Evolutionary conservation across 2,329 filamentous ascomycete genomes (phyloP), one percentile per base, ranked within the genome.

Genomic region (Xylariaceae sp.): DNA sequence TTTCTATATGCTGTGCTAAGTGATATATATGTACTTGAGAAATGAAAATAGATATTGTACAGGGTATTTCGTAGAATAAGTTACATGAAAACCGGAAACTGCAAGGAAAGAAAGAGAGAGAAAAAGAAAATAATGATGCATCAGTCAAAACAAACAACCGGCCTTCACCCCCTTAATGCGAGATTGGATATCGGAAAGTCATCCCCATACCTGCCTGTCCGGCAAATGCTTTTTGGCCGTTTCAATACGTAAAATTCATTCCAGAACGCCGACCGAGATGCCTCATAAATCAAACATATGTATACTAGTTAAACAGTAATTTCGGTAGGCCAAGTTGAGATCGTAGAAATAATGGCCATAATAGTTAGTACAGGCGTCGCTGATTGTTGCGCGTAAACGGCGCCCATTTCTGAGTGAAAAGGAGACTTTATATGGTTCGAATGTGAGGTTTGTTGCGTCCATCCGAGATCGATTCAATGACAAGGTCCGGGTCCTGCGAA

Each of bases 1-100:
- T 18, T 49, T 58, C 40, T 40, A 37, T 52, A 54, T 50, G 48
- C 46, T 50, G 43, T 62, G 54, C 40, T 54, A 56, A 26, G 54
- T 18, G 42, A 48, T 43, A 50, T 21, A 55, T 48, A 48, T 46
- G 26, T 53, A 42, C 44, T 54, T 46, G 7, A 44, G 46, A 56
- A 53, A 41, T 57, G 50, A 54, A 51, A 49, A 57, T 19, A 44
- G 50, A 49, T 62, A 60, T 58, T 45, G 60, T 62, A 62, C 57
- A 62, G 60, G 60, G 57, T 62, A 62, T 62, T 54, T 60, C 52
- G 40, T 56, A 62, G 16, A 57, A 62, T 21, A 56, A 58, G 46
- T 58, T 26, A 60, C 54, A 60, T 54, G n/a, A 50, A 60, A 60
- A 62, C 54, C 50, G 45, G 23, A 21, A 26, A 29, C 40, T 49